Evolutionary conservation across 345 rosid genomes (phyloP).

Genomic region (Eucalyptus curtisii): DNA sequence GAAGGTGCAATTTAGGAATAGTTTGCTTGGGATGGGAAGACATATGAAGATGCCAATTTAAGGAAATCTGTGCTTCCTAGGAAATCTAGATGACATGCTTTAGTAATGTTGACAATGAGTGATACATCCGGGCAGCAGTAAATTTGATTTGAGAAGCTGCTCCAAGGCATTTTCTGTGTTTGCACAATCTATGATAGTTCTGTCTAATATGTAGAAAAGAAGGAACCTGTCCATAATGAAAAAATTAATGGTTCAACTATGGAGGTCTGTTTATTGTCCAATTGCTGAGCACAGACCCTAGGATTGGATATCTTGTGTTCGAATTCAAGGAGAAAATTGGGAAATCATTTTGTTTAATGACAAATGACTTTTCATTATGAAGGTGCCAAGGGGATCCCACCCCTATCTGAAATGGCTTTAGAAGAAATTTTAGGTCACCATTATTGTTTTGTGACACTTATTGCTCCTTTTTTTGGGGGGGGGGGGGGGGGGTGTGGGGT

Average conservation of each 20-base stretch:
- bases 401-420: neutral
- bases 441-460: neutral
- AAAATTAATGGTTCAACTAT: neutral
- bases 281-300: neutral
- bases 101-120: neutral
- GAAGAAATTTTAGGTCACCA: neutral
- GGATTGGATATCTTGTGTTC: neutral
- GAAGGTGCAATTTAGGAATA: neutral
- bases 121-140: neutral
- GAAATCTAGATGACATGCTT: neutral
- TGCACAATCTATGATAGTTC: neutral
- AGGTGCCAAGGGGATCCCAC: neutral
- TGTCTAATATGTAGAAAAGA: neutral
- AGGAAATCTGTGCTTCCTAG: neutral
- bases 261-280: neutral
- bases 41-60: neutral
- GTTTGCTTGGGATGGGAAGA: neutral
- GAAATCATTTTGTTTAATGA: neutral
- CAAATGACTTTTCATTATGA: neutral
- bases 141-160: neutral
- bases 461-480: neutral
- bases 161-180: neutral
- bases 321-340: neutral
- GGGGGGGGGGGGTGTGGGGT: too few relatives aligned
- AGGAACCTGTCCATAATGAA: neutral